phyloP scores from a whole-genome alignment of 495 filamentous ascomycete species.

The Penicillium canariense region DNA sequence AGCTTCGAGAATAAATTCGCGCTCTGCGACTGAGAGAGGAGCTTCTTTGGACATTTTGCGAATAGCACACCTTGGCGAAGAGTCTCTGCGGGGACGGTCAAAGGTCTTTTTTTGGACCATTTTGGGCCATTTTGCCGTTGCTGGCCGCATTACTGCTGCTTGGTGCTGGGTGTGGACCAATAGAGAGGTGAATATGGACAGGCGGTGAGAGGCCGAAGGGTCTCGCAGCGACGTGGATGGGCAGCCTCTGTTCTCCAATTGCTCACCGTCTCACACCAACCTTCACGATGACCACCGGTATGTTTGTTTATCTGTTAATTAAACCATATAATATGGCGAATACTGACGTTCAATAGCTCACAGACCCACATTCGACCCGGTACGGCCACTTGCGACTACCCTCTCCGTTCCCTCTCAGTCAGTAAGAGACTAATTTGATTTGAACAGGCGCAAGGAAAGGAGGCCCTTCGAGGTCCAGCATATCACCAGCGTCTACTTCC shows the following conservation, averaged over 20 bases:
- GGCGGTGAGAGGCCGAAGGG: conserved; percentile 13
- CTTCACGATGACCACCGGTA: conserved; percentile 66
- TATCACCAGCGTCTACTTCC: conserved; percentile 96
- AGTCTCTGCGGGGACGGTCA: conserved; percentile 18
- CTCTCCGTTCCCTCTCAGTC: background rate
- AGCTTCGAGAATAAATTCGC: conserved; percentile 70
- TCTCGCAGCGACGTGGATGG: background rate
- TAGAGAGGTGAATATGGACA: background rate
- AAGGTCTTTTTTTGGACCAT: conserved; percentile 25
- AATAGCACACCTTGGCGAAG: conserved; percentile 9
- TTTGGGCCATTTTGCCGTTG: conserved; percentile 27
- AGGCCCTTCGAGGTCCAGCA: conserved; percentile 87
- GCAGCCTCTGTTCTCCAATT: conserved; percentile 1
- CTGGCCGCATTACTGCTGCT: conserved; percentile 24
- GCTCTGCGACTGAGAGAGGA: conserved; percentile 76
- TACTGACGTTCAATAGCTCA: conserved; percentile 53
- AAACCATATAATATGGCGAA: background rate
- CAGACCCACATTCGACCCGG: conserved; percentile 91
- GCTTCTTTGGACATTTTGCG: conserved; percentile 82
- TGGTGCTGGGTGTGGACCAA: background rate
- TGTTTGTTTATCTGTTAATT: background rate
- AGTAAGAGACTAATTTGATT: conserved; percentile 17
- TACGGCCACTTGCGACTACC: conserved; percentile 41
- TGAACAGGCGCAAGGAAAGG: conserved; percentile 82
- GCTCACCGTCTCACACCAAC: background rate